Evolutionary conservation across 2,329 filamentous ascomycete genomes (phyloP).

Genomic region (Ceratocystis colombiana): DNA sequence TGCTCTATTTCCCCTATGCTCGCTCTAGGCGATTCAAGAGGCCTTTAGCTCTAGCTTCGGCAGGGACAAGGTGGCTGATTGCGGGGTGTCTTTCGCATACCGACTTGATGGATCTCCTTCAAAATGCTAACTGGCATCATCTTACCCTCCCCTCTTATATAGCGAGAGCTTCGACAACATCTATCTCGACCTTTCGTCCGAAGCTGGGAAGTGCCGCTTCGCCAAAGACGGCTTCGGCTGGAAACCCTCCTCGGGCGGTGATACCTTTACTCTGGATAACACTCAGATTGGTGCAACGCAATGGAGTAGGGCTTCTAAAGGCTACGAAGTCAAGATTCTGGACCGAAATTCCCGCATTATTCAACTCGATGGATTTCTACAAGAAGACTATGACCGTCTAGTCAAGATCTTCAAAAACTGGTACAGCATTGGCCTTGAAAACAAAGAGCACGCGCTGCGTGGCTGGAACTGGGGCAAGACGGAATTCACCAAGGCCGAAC

Average conservation of each 20-base stretch:
- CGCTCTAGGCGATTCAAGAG: background rate
- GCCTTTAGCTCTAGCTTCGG: background rate
- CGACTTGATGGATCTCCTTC: background rate
- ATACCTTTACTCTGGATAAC: conserved; percentile 87
- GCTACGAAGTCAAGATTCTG: conserved; percentile 86
- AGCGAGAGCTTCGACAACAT: conserved; percentile 96
- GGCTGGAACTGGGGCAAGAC: conserved; percentile 99
- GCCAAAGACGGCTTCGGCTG: conserved; percentile 91
- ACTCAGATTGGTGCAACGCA: conserved; percentile 77
- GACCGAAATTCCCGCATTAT: conserved; percentile 75
- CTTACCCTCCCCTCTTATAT: background rate
- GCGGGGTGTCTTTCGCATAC: conserved; percentile 2
- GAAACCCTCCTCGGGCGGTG: conserved; percentile 78
- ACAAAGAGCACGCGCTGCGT: conserved; percentile 83
- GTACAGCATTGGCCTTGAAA: conserved; percentile 90
- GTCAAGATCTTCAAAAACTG: conserved; percentile 93
- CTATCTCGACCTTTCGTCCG: conserved; percentile 88
- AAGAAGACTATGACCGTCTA: conserved; percentile 87
- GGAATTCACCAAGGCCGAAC: conserved; percentile 89
- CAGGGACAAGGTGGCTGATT: background rate
- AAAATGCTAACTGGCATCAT: conserved; percentile 5
- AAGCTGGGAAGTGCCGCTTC: conserved; percentile 85
- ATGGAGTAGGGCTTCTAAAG: conserved; percentile 88
- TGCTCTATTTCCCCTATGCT: background rate
- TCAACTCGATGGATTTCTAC: conserved; percentile 88